Percentiles rank a stretch among this genome's conserved stretches.
phyloP scores from a whole-genome alignment of 768 basidiomycete species.

The Astraeus odoratus region DNA sequence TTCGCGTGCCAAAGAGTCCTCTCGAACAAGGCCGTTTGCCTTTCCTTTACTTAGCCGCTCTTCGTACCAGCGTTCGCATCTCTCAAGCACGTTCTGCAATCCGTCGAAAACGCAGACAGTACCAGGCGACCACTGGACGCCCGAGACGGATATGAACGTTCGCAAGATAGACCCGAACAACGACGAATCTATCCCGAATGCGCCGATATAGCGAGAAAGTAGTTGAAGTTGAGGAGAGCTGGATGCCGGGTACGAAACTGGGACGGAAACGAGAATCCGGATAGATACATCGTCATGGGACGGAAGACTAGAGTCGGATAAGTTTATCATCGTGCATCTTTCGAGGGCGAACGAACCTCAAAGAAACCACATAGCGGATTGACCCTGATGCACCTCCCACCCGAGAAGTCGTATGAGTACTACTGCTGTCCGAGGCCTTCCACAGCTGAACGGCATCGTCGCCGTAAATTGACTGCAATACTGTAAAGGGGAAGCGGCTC shows the following conservation, averaged over 20 bases:
- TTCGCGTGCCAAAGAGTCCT: conserved; percentile 35
- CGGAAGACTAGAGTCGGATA: conserved; percentile 38
- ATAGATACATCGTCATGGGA: conserved; percentile 47
- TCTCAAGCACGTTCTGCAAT: conserved; percentile 65
- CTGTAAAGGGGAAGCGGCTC: conserved; percentile 29
- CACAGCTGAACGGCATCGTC: conserved; percentile 58
- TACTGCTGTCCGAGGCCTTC: conserved; percentile 28
- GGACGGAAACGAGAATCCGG: conserved; percentile 52
- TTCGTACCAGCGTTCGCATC: conserved; percentile 63
- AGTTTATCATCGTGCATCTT: neutral
- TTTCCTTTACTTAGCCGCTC: conserved; percentile 53
- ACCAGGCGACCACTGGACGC: conserved; percentile 71
- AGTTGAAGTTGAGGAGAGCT: conserved; percentile 80
- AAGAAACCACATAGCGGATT: conserved; percentile 57
- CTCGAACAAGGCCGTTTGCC: conserved; percentile 48
- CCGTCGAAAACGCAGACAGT: conserved; percentile 85
- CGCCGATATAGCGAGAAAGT: conserved; percentile 75
- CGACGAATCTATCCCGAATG: conserved; percentile 64
- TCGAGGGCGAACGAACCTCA: conserved; percentile 39
- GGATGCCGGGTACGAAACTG: conserved; percentile 53
- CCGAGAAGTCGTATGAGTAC: conserved; percentile 10
- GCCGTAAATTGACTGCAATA: conserved; percentile 80
- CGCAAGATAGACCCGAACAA: conserved; percentile 75
- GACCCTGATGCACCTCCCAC: conserved; percentile 25
- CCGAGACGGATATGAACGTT: conserved; percentile 72